These are phyloP conservation scores for Auricularia auricula-judae DNA, from an alignment of 768 basidiomycete species.

Conservation along the genomic window DNA sequence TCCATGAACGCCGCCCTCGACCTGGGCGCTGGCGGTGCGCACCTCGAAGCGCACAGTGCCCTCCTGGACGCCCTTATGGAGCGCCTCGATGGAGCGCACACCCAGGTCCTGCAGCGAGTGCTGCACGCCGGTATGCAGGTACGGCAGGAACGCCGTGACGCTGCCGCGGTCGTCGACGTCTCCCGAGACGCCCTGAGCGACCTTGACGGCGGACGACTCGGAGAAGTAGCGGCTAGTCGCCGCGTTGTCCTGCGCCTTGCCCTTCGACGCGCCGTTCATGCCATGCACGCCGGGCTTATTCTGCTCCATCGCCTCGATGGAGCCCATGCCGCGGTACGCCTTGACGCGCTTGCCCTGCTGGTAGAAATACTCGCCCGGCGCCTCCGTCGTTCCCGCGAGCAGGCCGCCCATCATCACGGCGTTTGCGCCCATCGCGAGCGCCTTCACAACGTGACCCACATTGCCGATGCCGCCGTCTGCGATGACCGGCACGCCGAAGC, in stretches of 20 bases:
- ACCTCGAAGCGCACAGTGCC: conserved; percentile 82
- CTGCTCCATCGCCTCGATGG: conserved; percentile 86
- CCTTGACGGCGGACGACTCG: conserved; percentile 85
- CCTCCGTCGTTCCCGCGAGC: conserved; percentile 91
- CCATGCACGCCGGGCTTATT: conserved; percentile 35
- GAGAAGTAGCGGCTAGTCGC: conserved; percentile 96
- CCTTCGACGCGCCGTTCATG: conserved; percentile 23
- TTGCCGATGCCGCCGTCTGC: conserved; percentile 95
- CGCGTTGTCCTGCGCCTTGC: conserved; percentile 66
- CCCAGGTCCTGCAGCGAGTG: conserved; percentile 95
- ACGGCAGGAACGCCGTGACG: conserved; percentile 85
- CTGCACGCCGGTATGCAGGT: conserved; percentile 70
- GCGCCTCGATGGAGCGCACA: conserved; percentile 49
- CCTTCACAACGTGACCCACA: conserved; percentile 97
- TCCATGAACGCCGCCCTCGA: conserved; percentile 93
- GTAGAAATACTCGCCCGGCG: conserved; percentile 98
- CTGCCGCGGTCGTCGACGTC: conserved; percentile 98
- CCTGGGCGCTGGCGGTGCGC: conserved; percentile 88
- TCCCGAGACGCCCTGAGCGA: conserved; percentile 92
- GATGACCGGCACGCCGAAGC: conserved; percentile 92
- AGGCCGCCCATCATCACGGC: conserved; percentile 99
- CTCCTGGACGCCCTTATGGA: conserved; percentile 52
- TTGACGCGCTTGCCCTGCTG: conserved; percentile 99
- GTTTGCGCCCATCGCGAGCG: conserved; percentile 82
- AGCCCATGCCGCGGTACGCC: conserved; percentile 98